These are phyloP conservation scores for Ogataea pini DNA, from an alignment of 805 yeast genomes.

Conservation along the genomic window DNA sequence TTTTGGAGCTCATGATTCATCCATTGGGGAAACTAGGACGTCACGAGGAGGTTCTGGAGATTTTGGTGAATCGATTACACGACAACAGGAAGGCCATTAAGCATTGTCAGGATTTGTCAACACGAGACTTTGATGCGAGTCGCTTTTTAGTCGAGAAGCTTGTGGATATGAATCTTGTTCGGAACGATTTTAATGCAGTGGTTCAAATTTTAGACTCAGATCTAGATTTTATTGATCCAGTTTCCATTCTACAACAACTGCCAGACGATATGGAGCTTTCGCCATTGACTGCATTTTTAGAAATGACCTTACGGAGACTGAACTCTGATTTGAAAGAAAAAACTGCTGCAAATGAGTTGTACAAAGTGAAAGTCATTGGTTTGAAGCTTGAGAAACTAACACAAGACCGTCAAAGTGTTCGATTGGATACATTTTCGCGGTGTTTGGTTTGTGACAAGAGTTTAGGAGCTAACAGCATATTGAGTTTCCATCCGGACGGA, in stretches of 20 bases:
- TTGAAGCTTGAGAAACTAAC: constrained; percentile 42
- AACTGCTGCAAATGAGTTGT: constrained; percentile 47
- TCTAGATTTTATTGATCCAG: constrained; percentile 29
- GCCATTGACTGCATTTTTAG: constrained; percentile 45
- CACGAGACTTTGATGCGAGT: constrained; percentile 41
- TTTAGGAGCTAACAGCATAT: constrained; percentile 45
- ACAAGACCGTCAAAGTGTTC: constrained; percentile 37
- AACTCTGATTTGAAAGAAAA: constrained; percentile 42
- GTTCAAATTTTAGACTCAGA: constrained; percentile 35
- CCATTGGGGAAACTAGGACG: constrained; percentile 60
- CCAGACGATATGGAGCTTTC: constrained; percentile 52
- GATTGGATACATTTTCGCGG: constrained; percentile 45
- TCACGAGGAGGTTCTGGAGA: constrained; percentile 62
- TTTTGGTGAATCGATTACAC: constrained; percentile 56
- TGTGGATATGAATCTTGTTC: constrained; percentile 40
- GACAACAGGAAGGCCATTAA: constrained; percentile 59
- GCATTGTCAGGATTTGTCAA: constrained; percentile 56
- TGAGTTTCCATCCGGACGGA: constrained; percentile 48
- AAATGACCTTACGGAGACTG: constrained; percentile 43
- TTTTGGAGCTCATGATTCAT: constrained; percentile 50
- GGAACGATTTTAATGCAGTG: constrained; percentile 16
- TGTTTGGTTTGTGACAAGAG: constrained; percentile 63
- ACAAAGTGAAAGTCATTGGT: constrained; percentile 53
- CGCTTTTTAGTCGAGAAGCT: constrained; percentile 48
- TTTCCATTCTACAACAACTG: constrained; percentile 45